phyloP scores from a whole-genome alignment of 2,329 filamentous ascomycete species.

The Nemania diffusa region DNA sequence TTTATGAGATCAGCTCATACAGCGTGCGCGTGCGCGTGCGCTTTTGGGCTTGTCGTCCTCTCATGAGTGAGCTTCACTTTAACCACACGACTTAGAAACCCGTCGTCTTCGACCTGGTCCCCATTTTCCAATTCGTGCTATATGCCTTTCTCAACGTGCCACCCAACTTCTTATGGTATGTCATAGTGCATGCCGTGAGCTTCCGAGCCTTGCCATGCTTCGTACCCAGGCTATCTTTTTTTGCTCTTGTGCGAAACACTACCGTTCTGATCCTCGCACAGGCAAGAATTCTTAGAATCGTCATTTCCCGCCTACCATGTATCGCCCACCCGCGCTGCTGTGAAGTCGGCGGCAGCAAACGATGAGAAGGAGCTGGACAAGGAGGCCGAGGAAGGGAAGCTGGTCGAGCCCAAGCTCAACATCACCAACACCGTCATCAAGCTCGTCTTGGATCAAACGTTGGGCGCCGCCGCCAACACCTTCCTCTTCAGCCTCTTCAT shows the following conservation, averaged over 20 bases:
- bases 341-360: slow-evolving; percentile 53
- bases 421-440: slow-evolving; percentile 74
- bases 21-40: neutral
- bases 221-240: neutral
- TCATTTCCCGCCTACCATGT: slow-evolving; percentile 74
- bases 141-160: slow-evolving; percentile 80
- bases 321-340: slow-evolving; percentile 54
- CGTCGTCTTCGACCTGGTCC: slow-evolving; percentile 71
- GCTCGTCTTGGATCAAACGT: slow-evolving; percentile 74
- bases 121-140: slow-evolving; percentile 79
- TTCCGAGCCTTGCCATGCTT: neutral
- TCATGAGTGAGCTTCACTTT: neutral
- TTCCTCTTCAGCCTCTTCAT: slow-evolving; percentile 64
- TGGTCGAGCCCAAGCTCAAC: slow-evolving; percentile 65
- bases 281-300: slow-evolving; percentile 80
- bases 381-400: slow-evolving; percentile 50
- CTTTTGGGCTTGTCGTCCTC: neutral
- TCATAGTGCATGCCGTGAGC: neutral
- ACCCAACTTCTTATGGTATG: slow-evolving; percentile 83
- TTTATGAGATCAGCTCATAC: neutral
- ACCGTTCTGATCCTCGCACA: slow-evolving; percentile 47
- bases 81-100: slow-evolving; percentile 58
- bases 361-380: slow-evolving; percentile 56
- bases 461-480: slow-evolving; percentile 73
- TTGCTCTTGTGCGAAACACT: neutral